Evolutionary conservation across 1,284 basidiomycete genomes (phyloP).

Genomic region (Laetiporus sulphureus): DNA sequence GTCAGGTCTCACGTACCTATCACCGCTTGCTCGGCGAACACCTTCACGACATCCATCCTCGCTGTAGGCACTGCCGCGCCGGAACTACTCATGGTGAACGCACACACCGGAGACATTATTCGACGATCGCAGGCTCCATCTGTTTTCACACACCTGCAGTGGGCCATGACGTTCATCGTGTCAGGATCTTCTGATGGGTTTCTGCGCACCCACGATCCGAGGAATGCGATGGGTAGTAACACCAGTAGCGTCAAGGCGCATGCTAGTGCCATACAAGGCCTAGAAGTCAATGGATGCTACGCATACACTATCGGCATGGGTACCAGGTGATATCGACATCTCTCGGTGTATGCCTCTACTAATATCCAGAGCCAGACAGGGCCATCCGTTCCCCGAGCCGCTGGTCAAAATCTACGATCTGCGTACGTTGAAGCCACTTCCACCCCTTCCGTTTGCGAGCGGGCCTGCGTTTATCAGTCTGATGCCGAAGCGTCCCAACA

Average conservation of each 20-base stretch:
- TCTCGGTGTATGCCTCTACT: conserved; percentile 3
- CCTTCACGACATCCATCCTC: conserved; percentile 45
- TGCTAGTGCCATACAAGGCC: conserved; percentile 75
- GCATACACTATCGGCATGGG: conserved; percentile 85
- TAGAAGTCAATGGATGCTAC: conserved; percentile 73
- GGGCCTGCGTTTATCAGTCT: conserved; percentile 85
- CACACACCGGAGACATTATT: conserved; percentile 63
- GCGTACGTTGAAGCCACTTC: conserved; percentile 73
- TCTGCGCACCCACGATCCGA: conserved; percentile 80
- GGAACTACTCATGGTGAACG: conserved; percentile 69
- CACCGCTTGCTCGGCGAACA: conserved; percentile 53
- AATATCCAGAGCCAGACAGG: conserved; percentile 54
- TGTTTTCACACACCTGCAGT: conserved; percentile 57
- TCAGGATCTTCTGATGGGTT: conserved; percentile 82
- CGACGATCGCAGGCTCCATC: conserved; percentile 53
- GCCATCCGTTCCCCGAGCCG: conserved; percentile 85
- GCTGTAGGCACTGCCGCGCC: conserved; percentile 59
- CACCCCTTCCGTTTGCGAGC: conserved; percentile 83
- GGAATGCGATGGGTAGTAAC: conserved; percentile 47
- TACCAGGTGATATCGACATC: conserved; percentile 50
- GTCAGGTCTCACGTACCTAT: conserved; percentile 27
- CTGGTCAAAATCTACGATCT: conserved; percentile 92
- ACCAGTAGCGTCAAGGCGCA: conserved; percentile 58
- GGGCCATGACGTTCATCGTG: conserved; percentile 51
- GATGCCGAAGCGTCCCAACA: conserved; percentile 76